A percentile compares a stretch with the other conserved stretches of the same genome.
Evolutionary conservation across 208 protist species (phyloP).

Genomic region (Porcisia hertigi): DNA sequence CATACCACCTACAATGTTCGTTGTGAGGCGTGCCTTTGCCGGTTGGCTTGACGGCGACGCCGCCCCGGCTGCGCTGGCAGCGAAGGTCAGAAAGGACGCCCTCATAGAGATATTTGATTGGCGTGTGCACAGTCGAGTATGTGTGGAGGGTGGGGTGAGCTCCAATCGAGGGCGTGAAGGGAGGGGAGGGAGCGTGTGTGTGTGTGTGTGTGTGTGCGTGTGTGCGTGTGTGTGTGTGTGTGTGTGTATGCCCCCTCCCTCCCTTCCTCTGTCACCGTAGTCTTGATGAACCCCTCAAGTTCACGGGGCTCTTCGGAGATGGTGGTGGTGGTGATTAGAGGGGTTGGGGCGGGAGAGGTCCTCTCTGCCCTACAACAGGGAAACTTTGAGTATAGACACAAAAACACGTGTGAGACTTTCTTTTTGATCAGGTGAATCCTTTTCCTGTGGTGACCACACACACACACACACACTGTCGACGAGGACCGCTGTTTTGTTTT

Average conservation of each 20-base stretch:
- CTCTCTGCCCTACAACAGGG: not conserved
- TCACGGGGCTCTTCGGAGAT: too few relatives aligned
- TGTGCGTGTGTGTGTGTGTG: too few relatives aligned
- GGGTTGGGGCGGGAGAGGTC: not conserved
- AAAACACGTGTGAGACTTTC: not conserved
- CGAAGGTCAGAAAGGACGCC: not conserved
- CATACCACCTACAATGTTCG: constrained; percentile 82
- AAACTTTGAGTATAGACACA: not conserved
- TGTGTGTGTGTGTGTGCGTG: too few relatives aligned
- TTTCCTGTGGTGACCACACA: too few relatives aligned
- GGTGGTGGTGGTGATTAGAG: not conserved
- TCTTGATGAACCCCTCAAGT: not conserved
- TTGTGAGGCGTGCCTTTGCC: constrained; percentile 44
- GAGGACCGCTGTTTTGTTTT: not conserved
- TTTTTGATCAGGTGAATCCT: too few relatives aligned
- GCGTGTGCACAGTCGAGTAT: not conserved
- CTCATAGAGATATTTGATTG: not conserved
- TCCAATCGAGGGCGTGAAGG: too few relatives aligned
- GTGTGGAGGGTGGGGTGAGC: not conserved
- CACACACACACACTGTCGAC: not conserved
- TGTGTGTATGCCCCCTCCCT: too few relatives aligned
- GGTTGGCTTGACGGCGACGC: not conserved
- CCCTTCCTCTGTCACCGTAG: not conserved
- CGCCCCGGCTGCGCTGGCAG: constrained; percentile 1
- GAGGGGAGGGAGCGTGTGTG: too few relatives aligned